Evolutionary conservation across 75 land plant species (phyloP).

Genomic region (Picea sitchensis): DNA sequence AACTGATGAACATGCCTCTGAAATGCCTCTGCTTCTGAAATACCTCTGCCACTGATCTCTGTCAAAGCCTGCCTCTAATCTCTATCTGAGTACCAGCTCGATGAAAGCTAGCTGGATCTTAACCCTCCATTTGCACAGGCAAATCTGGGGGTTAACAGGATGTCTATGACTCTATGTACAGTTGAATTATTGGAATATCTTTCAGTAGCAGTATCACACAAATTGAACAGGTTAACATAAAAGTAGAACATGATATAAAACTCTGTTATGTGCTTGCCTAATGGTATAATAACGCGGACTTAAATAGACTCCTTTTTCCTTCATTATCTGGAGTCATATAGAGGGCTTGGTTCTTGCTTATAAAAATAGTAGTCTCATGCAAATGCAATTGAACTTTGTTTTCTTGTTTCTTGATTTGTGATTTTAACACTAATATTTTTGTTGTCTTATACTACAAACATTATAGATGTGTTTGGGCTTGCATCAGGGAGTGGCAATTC

Average conservation of each 20-base stretch:
- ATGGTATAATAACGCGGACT: not conserved
- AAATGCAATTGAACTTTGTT: not conserved
- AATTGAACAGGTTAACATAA: not conserved
- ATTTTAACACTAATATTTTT: not conserved
- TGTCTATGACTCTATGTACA: not conserved
- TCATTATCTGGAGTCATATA: not conserved
- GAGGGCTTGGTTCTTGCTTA: not conserved
- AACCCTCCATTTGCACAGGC: too few relatives aligned
- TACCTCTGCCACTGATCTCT: too few relatives aligned
- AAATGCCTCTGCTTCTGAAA: too few relatives aligned
- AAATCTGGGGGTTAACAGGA: not conserved
- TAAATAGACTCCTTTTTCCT: not conserved
- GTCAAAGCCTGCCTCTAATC: too few relatives aligned
- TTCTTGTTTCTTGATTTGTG: not conserved
- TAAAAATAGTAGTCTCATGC: not conserved
- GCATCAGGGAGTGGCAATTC: not conserved
- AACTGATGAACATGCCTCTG: too few relatives aligned
- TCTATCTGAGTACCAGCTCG: too few relatives aligned
- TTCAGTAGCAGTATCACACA: too few relatives aligned
- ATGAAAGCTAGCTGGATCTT: too few relatives aligned
- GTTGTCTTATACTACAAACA: not conserved
- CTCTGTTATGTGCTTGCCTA: not conserved
- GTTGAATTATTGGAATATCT: not conserved
- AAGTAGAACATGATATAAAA: not conserved
- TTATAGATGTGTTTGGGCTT: not conserved